Conservation (phyloP, 2,329 filamentous ascomycete species). For the Boeremia exigua region DNA sequence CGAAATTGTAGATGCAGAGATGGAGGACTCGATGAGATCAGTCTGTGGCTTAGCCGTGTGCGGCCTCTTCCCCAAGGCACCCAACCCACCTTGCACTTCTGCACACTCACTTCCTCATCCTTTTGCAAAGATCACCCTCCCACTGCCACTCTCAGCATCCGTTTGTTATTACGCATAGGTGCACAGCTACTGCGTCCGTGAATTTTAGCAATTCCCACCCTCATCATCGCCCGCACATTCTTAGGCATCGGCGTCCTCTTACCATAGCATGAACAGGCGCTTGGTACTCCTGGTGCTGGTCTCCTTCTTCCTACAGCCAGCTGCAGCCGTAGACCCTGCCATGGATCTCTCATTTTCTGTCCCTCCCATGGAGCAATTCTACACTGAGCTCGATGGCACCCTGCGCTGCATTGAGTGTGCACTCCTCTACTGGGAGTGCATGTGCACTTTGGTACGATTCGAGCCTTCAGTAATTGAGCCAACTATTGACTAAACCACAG, state of each 20-base stretch:
- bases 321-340: slow-evolving; percentile 31
- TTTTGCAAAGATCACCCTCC: background rate
- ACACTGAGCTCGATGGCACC: slow-evolving; percentile 33
- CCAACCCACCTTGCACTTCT: slow-evolving; percentile 9
- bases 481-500: slow-evolving; percentile 20
- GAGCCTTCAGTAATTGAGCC: background rate
- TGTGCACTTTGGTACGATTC: slow-evolving; percentile 26
- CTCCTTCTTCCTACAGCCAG: slow-evolving; percentile 34
- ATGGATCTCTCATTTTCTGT: slow-evolving; percentile 31
- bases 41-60: slow-evolving; percentile 36
- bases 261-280: slow-evolving; percentile 38
- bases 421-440: slow-evolving; percentile 27
- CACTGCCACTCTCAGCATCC: background rate
- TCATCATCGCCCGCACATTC: slow-evolving; percentile 20
- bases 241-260: slow-evolving; percentile 30
- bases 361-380: slow-evolving; percentile 30
- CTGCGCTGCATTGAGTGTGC: slow-evolving; percentile 36
- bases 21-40: slow-evolving; percentile 25
- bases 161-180: background rate
- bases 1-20: slow-evolving; percentile 27
- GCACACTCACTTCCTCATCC: slow-evolving; percentile 2
- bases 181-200: slow-evolving; percentile 1
- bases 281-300: slow-evolving; percentile 36
- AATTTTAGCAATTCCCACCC: slow-evolving; percentile 5
- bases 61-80: slow-evolving; percentile 12